Base-by-base conservation (phyloP, 2,329 filamentous ascomycete genomes). In the Fusarium coffeatum region DNA sequence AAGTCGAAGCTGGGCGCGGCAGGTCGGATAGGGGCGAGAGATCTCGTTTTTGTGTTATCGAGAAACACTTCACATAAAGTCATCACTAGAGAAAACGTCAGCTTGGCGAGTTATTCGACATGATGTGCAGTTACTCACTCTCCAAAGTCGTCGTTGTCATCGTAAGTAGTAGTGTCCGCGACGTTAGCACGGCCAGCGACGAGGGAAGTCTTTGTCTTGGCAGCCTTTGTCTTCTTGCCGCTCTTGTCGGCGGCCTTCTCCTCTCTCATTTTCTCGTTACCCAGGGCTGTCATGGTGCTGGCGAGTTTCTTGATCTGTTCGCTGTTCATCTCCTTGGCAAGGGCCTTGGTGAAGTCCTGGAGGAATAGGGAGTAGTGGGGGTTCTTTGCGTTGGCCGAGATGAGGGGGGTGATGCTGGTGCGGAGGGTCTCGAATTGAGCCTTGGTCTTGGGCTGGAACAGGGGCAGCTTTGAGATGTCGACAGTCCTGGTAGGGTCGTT, bases 181-280 rank as follows among this genome's bases (percentile, higher is more conserved):
- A 83, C 82, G 69, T 86, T 86, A 74, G 85, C 81, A 77, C 91
- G 83, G 77, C 81, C 83, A 63, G 92, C 89, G 58, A 92, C 92
- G 51, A 98, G 85, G 9, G 89, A 91, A 20, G 92, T 89, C 89
- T 99, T 99, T 41, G 92, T 97, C 89, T 98, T 98, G 67, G 93
- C 92, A 7, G 94, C 94, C 88, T 98, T 98, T 74, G 86, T 90
- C 89, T 98, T 99, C 92, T 98, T 99, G 76, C 91, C 93, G 57
- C 93, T 90, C 86, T 97, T 98, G 72, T 97, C 93, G 6, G 93
- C 89, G 6, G 91, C 90, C 87, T 98, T 98, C 87, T 99, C 96
- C 81, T 98, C 94, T 85, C 94, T 97, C 91, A 98, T 91, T 87
- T 97, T 98, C 88, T 98, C 96, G 80, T 99, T 99, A 79, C 93